Evolutionary conservation across 1,139 yeast genomes (phyloP), one percentile per base, ranked within the genome.

Genomic region (Saccharomyces pastorianus): DNA sequence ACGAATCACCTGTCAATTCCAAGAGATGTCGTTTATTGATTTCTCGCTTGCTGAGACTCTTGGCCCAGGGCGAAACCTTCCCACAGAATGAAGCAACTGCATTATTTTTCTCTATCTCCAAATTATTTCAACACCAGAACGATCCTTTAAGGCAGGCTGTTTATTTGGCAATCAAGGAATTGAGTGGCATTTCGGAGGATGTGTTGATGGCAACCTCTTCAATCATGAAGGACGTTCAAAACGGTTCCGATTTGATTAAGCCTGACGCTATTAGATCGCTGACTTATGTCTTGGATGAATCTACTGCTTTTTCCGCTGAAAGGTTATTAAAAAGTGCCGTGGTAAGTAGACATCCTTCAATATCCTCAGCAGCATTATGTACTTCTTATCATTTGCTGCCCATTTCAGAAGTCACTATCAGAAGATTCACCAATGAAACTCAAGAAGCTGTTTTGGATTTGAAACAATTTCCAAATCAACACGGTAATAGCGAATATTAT

Each of bases 151-250:
- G 99, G 71, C 99, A 93, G 73, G 81, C 88, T 77, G 96, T 91
- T 32, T 93, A 93, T 68, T 77, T 93, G 70, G 91, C 97, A 20
- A 90, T 91, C 71, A 93, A 93, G 74, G 98, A 91, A 71, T 80
- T 93, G 59, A 81, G 93, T 48, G 74, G 84, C 17, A 81, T 87
- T 55, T 89, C 97, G 17, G 90, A 89, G 64, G 97, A 93, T 73
- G 89, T 89, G 54, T 81, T 93, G 72, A 95, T 93, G 98, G 97
- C 93, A 34, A 93, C 99, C 32, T 88, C 97, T 6, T 88, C 96
- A 23, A 91, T 93, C 66, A 95, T 93, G 97, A 91, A 91, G 75
- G 99, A 93, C 73, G 88, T 93, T 56, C 97, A 95, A 73, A 84
- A 85, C 57, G 91, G 91, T 60, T 96, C 89, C 59, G 77, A 83